These are phyloP conservation scores for Rhodotorula sp. DNA, from an alignment of 1,284 basidiomycete genomes.

Conservation along the genomic window DNA sequence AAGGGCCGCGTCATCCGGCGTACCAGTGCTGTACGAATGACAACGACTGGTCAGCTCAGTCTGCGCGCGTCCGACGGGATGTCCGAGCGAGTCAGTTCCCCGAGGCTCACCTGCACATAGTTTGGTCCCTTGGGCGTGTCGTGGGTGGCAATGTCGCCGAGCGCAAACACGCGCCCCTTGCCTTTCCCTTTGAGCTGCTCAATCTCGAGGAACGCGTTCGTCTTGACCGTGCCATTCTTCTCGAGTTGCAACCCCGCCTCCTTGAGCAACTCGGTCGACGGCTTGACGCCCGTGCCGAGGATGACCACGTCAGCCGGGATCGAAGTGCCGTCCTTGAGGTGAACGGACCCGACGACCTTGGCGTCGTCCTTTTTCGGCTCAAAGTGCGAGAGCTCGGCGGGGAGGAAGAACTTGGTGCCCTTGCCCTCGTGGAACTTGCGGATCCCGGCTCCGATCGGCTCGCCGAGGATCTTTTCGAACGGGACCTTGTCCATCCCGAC, in stretches of 20 bases:
- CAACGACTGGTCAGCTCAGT: not conserved
- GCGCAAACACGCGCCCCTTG: slow-evolving; percentile 68
- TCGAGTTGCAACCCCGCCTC: slow-evolving; percentile 55
- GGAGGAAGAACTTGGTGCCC: slow-evolving; percentile 54
- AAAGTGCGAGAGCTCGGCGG: slow-evolving; percentile 35
- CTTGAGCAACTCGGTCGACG: slow-evolving; percentile 79
- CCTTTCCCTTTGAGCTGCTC: slow-evolving; percentile 45
- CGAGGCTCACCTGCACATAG: slow-evolving; percentile 68
- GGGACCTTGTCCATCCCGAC: slow-evolving; percentile 83
- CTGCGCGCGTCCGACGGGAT: too few relatives aligned
- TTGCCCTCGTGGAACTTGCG: slow-evolving; percentile 81
- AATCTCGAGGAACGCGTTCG: slow-evolving; percentile 76
- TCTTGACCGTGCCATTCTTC: slow-evolving; percentile 73
- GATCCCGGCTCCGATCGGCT: slow-evolving; percentile 73
- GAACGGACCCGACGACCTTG: slow-evolving; percentile 56
- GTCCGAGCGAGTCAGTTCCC: too few relatives aligned
- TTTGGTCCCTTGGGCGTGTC: slow-evolving; percentile 52
- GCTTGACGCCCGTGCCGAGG: slow-evolving; percentile 77
- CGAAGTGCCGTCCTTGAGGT: slow-evolving; percentile 65
- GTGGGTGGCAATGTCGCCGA: slow-evolving; percentile 77
- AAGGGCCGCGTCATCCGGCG: too few relatives aligned
- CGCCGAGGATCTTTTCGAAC: slow-evolving; percentile 76
- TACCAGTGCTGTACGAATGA: not conserved
- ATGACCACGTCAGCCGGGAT: slow-evolving; percentile 76
- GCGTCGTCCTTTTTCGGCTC: slow-evolving; percentile 45